These are phyloP conservation scores for Kazachstania sp. DNA, from an alignment of 1,139 yeast species.

Conservation along the genomic window DNA sequence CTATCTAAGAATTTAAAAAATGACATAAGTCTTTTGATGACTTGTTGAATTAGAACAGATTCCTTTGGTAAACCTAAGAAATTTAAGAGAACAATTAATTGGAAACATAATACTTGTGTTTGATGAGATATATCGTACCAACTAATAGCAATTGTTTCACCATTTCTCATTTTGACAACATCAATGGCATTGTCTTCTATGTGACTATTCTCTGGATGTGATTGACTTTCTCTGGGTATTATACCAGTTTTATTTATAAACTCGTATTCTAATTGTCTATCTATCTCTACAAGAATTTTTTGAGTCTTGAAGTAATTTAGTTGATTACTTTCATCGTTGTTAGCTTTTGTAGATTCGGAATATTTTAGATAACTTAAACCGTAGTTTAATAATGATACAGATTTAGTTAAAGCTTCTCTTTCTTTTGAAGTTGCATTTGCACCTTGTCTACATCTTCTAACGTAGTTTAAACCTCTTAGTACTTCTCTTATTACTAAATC, in stretches of 20 bases:
- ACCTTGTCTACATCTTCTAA: constrained; percentile 24
- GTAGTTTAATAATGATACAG: constrained; percentile 9
- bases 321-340: constrained; percentile 11
- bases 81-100: constrained; percentile 39
- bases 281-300: constrained; percentile 30
- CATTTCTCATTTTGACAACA: constrained; percentile 26
- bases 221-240: constrained; percentile 33
- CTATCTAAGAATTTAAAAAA: constrained; percentile 35
- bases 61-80: constrained; percentile 41
- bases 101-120: constrained; percentile 43
- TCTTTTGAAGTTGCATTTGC: constrained; percentile 19
- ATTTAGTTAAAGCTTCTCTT: constrained; percentile 11
- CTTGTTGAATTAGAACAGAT: constrained; percentile 45
- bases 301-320: constrained; percentile 29
- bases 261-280: constrained; percentile 30
- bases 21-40: constrained; percentile 39
- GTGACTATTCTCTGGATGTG: constrained; percentile 32
- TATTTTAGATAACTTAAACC: constrained; percentile 23
- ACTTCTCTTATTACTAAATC: constrained; percentile 46
- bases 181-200: constrained; percentile 32
- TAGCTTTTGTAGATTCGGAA: constrained; percentile 18
- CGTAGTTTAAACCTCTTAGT: constrained; percentile 43
- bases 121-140: constrained; percentile 67
- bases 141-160: constrained; percentile 37
- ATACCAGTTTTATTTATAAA: constrained; percentile 36